phyloP scores from a whole-genome alignment of 2,329 filamentous ascomycete genomes.

The Penicillium paneum region DNA sequence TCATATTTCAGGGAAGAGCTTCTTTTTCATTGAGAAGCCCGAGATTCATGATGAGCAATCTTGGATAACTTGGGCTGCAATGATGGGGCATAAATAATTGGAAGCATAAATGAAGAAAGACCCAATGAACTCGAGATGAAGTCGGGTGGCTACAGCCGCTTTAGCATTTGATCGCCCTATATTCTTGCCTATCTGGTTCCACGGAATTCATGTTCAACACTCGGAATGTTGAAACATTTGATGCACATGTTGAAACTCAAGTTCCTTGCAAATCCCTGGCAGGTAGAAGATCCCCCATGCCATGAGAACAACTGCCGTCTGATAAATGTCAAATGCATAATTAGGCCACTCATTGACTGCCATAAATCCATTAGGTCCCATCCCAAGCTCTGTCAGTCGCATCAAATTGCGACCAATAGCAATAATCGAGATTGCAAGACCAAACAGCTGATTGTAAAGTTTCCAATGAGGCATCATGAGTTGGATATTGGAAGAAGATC shows the following conservation, averaged over 20 bases:
- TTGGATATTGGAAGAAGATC: neutral
- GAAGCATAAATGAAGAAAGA: neutral
- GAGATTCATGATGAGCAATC: conserved; percentile 23
- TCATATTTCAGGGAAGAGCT: conserved; percentile 22
- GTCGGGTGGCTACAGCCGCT: neutral
- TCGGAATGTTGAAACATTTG: neutral
- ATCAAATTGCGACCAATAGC: neutral
- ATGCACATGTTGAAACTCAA: neutral
- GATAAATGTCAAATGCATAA: neutral
- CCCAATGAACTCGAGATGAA: neutral
- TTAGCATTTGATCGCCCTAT: neutral
- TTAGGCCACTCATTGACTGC: neutral
- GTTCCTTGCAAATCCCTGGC: neutral
- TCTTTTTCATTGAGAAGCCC: conserved; percentile 23
- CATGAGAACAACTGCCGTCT: neutral
- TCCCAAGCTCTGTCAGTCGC: neutral
- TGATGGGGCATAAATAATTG: conserved; percentile 5
- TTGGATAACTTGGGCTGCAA: neutral
- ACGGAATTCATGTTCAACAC: neutral
- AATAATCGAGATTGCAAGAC: neutral
- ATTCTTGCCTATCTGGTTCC: neutral
- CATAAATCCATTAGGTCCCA: neutral
- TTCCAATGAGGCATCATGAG: neutral
- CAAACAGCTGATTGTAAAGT: neutral
- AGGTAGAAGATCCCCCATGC: neutral